Evolutionary conservation across 106 monocot genomes (phyloP).

Genomic region (Apostasia shenzhenica): DNA sequence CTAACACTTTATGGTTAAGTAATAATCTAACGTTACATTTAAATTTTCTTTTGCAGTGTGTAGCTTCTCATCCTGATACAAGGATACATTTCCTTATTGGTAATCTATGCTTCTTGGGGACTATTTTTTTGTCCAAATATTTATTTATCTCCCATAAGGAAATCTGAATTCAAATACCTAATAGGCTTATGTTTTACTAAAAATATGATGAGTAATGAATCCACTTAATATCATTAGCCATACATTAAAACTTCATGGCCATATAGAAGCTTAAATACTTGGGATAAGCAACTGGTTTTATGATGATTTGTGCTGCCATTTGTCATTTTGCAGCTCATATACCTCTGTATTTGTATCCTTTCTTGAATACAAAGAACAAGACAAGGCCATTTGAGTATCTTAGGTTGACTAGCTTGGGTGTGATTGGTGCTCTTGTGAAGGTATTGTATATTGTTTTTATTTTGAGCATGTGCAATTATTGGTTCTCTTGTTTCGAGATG

Average conservation of each 20-base stretch:
- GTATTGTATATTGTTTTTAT: conserved; percentile 22
- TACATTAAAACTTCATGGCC: too few species aligned
- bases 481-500: too few species aligned
- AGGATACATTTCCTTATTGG: conserved; percentile 51
- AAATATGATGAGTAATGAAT: too few species aligned
- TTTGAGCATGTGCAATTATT: background rate
- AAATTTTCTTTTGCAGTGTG: conserved; percentile 34
- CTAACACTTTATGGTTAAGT: too few species aligned
- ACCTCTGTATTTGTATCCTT: conserved; percentile 90
- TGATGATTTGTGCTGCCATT: background rate
- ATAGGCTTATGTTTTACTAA: too few species aligned
- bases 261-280: too few species aligned
- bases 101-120: conserved; percentile 8
- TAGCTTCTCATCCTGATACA: conserved; percentile 55
- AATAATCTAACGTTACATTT: too few species aligned
- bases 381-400: conserved; percentile 84
- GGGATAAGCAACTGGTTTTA: too few species aligned
- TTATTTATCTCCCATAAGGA: too few species aligned
- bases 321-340: conserved; percentile 74
- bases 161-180: too few species aligned
- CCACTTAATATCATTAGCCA: too few species aligned
- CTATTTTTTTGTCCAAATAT: too few species aligned
- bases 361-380: conserved; percentile 88
- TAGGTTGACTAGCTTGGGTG: conserved; percentile 93
- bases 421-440: conserved; percentile 98